Evolutionary conservation across 805 yeast species (phyloP), one percentile per base, ranked within the genome.

Genomic region (Hanseniaspora singularis): DNA sequence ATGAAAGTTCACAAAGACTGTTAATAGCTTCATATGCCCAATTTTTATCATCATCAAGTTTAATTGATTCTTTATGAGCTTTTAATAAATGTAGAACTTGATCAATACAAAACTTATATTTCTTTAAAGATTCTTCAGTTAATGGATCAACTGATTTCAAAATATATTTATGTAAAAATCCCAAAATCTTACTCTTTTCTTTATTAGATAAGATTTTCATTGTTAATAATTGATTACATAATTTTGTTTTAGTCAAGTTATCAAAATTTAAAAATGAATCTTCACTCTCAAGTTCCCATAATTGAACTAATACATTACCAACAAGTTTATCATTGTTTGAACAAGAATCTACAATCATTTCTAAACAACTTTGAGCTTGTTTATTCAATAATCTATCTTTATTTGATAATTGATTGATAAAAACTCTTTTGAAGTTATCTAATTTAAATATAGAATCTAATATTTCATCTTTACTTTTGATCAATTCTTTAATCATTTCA

Each of bases 341-440:
- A 2, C 70, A 65, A 12, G 81, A 63, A 2, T 37, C 28, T 37
- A 66, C 52, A 11, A 26, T 26, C 5, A 32, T 31, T 3, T 63
- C 56, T 38, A 82, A 62, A 0, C 73, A 69, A 49, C 66, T 68
- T 40, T 71, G 72, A 1, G 94, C 79, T 32, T 81, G 67, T 53
- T 78, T 81, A 64, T 82, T 71, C 41, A 89, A 67, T 46, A 76
- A 60, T 46, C 95, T 70, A 51, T 76, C 77, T 3, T 68, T 55
- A 52, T 81, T 81, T 1, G 84, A 68, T 5, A 81, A 66, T 59
- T 88, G 96, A 59, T 85, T 81, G 51, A 84, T 77, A 39, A 87
- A 61, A 10, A 82, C 73, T 57, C 94, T 71, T 65, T 80, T 60
- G 26, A 88, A 67, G 57, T 86, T 84, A 24, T 72, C 74, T 5